Base-by-base conservation (phyloP, 352 stramenopile genomes). In the Phytophthora citricola region DNA sequence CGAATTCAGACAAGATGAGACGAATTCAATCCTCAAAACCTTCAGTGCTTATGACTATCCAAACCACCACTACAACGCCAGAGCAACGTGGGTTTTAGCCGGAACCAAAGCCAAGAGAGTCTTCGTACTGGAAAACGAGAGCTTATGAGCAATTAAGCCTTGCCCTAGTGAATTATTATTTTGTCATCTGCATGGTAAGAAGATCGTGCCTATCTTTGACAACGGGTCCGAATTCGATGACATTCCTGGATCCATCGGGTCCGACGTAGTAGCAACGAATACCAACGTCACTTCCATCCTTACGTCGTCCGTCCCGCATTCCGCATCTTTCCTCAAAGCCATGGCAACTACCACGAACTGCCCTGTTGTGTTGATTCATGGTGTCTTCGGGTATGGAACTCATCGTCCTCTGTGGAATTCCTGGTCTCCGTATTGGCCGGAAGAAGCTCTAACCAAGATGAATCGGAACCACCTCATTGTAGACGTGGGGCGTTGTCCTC, bases 331-430 rank as follows among this genome's bases (percentile, higher is more conserved):
- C 31, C 31, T 36, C 31, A 36, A 36, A 36, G 31, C 31, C 9
- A 36, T 36, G 31, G 9, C 12, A 3, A 81, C 65, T 38, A 58
- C 31, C 17, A 89, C 79, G n/a, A 78, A 66, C 55, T 71, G 63
- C 36, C 81, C 83, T 0, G 81, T 89, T 10, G 79, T 91, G 31
- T 58, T 92, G 36, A 80, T 92, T 39, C 81, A 92, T 53, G 78
- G 81, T 17, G 70, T 86, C 38, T 85, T 90, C 50, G 83, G 81
- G 2, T 89, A 88, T 58, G 79, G 83, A 9, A 65, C 40, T 27
- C 53, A 26, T n/a, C 63, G 64, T 15, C 83, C 83, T 15, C 27
- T 87, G 2, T 90, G 77, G 76, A 82, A 79, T 60, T 46, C 12
- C 9, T 77, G 69, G 66, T 55, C 62, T 5, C 73, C 79, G 1